Percentiles rank a stretch among this genome's conserved stretches.
These are phyloP conservation scores for Heterobasidion parviporum DNA, from an alignment of 1,284 basidiomycete species.

Conservation along the genomic window DNA sequence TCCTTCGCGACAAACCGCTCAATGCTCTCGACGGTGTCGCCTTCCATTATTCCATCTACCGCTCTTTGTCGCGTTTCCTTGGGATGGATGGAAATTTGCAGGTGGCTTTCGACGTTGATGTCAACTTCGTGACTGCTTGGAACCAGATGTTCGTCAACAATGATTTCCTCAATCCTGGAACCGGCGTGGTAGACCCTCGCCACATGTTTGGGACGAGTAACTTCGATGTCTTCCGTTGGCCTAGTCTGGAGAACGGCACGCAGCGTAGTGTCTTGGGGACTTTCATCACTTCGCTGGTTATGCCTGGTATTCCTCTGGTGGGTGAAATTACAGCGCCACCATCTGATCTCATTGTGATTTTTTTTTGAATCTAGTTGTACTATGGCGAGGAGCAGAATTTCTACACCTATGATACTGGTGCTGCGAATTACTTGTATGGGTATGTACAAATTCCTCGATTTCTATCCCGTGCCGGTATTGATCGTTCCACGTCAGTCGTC, in stretches of 20 bases:
- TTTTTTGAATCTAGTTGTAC: constrained; percentile 40
- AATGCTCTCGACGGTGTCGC: constrained; percentile 71
- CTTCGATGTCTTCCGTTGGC: constrained; percentile 92
- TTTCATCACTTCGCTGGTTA: constrained; percentile 71
- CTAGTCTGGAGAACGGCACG: constrained; percentile 75
- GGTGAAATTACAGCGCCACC: constrained; percentile 15
- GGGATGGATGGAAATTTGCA: constrained; percentile 91
- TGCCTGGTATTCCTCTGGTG: constrained; percentile 82
- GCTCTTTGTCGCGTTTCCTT: constrained; percentile 73
- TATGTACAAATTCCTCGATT: constrained; percentile 23
- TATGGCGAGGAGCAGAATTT: constrained; percentile 89
- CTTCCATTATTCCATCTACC: constrained; percentile 91
- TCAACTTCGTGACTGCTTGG: constrained; percentile 82
- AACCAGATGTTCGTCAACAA: constrained; percentile 83
- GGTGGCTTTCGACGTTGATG: constrained; percentile 76
- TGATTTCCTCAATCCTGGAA: constrained; percentile 74
- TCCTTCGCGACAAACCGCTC: constrained; percentile 58
- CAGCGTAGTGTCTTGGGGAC: constrained; percentile 66
- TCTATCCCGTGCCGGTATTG: background rate
- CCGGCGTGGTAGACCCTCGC: constrained; percentile 64
- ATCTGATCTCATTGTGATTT: too few species aligned
- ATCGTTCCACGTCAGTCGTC: constrained; percentile 52
- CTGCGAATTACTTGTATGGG: constrained; percentile 84
- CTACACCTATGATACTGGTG: constrained; percentile 77
- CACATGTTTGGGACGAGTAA: constrained; percentile 89